phyloP scores from a whole-genome alignment of 768 basidiomycete species.

The Rhodotorula kratochvilovae region DNA sequence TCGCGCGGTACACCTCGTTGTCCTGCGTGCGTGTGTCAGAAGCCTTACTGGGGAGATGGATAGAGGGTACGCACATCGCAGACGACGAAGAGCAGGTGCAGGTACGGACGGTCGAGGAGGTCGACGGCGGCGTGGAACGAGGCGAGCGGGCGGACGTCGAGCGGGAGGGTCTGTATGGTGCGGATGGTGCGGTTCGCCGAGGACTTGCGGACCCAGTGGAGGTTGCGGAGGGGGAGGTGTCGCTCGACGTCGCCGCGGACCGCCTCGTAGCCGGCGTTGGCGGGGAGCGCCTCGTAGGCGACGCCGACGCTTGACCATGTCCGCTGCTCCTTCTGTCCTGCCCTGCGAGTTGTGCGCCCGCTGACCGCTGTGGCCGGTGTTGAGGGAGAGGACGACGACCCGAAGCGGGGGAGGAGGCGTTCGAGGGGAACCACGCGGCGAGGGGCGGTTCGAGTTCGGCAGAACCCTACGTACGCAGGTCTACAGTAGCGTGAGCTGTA shows the following conservation, averaged over 20 bases:
- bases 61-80: constrained; percentile 67
- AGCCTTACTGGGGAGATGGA: constrained; percentile 8
- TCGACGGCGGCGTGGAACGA: constrained; percentile 56
- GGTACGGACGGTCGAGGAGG: constrained; percentile 75
- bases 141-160: constrained; percentile 62
- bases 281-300: constrained; percentile 21
- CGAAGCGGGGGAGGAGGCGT: no score
- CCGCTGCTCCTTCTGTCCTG: background rate
- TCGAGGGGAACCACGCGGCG: no score
- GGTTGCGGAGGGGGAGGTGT: constrained; percentile 68
- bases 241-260: constrained; percentile 36
- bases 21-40: constrained; percentile 50
- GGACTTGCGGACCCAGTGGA: constrained; percentile 82
- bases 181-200: constrained; percentile 56
- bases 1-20: constrained; percentile 69
- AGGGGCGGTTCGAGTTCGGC: no score
- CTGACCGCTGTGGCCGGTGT: no score
- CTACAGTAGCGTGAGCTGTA: no score
- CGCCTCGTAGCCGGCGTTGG: constrained; percentile 12
- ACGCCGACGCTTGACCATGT: constrained; percentile 7
- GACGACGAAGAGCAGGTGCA: constrained; percentile 77
- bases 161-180: constrained; percentile 83
- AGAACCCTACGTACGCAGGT: no score
- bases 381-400: no score
- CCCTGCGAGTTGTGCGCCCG: background rate